These are phyloP conservation scores for Sinapis alba DNA, from an alignment of 441 rosid genomes.

Conservation along the genomic window DNA sequence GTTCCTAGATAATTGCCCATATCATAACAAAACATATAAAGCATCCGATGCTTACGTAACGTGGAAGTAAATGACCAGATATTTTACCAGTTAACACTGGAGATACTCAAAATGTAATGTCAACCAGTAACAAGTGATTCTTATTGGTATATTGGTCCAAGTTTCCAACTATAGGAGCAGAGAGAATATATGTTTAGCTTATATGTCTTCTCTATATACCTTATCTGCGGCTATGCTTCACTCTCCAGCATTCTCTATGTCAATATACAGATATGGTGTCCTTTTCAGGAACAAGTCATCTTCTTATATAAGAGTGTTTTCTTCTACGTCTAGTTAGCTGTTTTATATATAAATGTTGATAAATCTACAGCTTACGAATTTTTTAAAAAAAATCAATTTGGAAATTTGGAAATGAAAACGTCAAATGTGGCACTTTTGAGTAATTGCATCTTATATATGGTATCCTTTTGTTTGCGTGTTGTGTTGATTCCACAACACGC, in stretches of 20 bases:
- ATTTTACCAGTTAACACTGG: not conserved
- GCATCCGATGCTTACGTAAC: not conserved
- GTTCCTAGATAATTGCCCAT: not conserved
- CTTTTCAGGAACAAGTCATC: slow-evolving; percentile 1
- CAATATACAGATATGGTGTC: not conserved
- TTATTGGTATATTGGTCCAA: slow-evolving; percentile 13
- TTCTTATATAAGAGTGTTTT: too few relatives aligned
- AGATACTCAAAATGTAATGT: slow-evolving; percentile 2
- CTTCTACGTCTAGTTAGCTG: too few relatives aligned
- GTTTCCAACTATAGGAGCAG: slow-evolving; percentile 15
- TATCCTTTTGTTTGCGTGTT: too few relatives aligned
- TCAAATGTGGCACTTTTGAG: not conserved
- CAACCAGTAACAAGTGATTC: slow-evolving; percentile 18
- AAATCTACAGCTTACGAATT: not conserved
- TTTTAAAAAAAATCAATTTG: not conserved
- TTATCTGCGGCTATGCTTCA: slow-evolving; percentile 26
- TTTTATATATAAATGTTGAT: too few relatives aligned
- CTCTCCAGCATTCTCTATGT: slow-evolving; percentile 12
- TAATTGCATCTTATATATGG: not conserved
- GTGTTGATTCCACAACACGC: not conserved
- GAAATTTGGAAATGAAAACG: not conserved
- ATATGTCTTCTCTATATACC: not conserved
- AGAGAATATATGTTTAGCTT: slow-evolving; percentile 5
- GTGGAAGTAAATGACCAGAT: not conserved
- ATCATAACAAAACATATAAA: not conserved